Percentiles rank a stretch among this genome's conserved stretches.
phyloP scores from a whole-genome alignment of 805 yeast species.

The Saccharomyces paradoxus region DNA sequence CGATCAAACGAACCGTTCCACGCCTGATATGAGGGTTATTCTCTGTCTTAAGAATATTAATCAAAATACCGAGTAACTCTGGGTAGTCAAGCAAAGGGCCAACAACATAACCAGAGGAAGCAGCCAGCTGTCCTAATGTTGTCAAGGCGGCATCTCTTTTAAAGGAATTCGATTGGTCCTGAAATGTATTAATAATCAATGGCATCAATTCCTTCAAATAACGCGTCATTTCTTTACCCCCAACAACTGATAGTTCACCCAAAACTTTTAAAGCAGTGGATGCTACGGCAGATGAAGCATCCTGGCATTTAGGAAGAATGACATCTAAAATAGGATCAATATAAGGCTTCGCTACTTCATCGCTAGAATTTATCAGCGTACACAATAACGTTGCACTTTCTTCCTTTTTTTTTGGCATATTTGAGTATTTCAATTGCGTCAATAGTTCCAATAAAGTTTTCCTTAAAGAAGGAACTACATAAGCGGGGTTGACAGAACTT shows the following conservation, averaged over 20 bases:
- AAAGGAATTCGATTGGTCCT: slow-evolving; percentile 82
- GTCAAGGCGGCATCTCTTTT: slow-evolving; percentile 85
- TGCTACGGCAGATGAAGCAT: slow-evolving; percentile 70
- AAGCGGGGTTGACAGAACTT: slow-evolving; percentile 85
- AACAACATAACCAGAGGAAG: slow-evolving; percentile 90
- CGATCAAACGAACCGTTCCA: slow-evolving; percentile 82
- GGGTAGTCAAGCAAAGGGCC: slow-evolving; percentile 91
- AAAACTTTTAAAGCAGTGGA: slow-evolving; percentile 77
- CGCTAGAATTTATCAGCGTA: slow-evolving; percentile 66
- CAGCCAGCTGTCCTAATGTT: slow-evolving; percentile 80
- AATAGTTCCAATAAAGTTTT: slow-evolving; percentile 78
- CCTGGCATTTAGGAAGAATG: slow-evolving; percentile 65
- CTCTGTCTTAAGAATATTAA: slow-evolving; percentile 75
- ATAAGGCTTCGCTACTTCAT: slow-evolving; percentile 80
- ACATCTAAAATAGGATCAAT: slow-evolving; percentile 86
- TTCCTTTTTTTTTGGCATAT: slow-evolving; percentile 68
- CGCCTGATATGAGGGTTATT: slow-evolving; percentile 64
- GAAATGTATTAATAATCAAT: slow-evolving; percentile 73
- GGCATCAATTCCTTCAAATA: slow-evolving; percentile 80
- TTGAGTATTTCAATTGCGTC: slow-evolving; percentile 78
- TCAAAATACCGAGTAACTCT: slow-evolving; percentile 71
- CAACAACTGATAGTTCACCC: slow-evolving; percentile 83
- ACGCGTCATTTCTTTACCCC: slow-evolving; percentile 73
- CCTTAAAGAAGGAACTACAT: slow-evolving; percentile 85
- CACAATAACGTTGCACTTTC: slow-evolving; percentile 75